Base-by-base conservation (phyloP, 2,329 filamentous ascomycete genomes). In the Botrytis squamosa region DNA sequence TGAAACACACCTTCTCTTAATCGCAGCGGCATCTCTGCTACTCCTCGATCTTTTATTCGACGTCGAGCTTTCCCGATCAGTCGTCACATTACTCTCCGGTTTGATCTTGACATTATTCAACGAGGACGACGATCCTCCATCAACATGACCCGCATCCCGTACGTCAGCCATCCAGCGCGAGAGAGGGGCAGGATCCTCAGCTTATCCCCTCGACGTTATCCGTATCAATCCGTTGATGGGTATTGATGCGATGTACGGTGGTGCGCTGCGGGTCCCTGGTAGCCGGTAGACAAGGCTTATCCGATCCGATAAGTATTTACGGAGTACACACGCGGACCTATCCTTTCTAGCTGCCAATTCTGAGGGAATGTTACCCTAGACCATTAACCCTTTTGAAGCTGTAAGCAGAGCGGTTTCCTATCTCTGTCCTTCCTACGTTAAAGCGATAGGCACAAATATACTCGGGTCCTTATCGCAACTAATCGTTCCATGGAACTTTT, bases 1-100 rank as follows among this genome's bases (percentile, higher is more conserved):
- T 83, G 92, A 94, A 74, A 95, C 92, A 82, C 93, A 95, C 78
- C 92, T 88, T 76, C 93, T 87, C 82, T 95, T 95, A 63, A 78
- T 80, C 10, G 77, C 76, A 10, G 79, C 80, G 25, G 74, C 77
- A 71, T 81, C 80, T 60, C 78, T 75, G 70, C 77, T 79, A 46
- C 73, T 79, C 69, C 79, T 78, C 69, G 79, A 79, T 72, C 79
- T 80, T 74, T 80, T 80, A 75, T 79, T 81, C 33, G 76, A 57
- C 52, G 72, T 70, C 33, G 63, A 68, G 42, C 62, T 44, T n/a
- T 70, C 64, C n/a, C 64, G 57, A 38, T 60, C 69, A 60, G 6
- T 62, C 20, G 44, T 60, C 42, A n/a, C 71, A 44, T 40, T 59
- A 29, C 64, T 42, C 46, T 66, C 36, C 46, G 36, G 36, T 20